Conservation (phyloP, 257 asterid species). For the Orobanche coerulescens region DNA sequence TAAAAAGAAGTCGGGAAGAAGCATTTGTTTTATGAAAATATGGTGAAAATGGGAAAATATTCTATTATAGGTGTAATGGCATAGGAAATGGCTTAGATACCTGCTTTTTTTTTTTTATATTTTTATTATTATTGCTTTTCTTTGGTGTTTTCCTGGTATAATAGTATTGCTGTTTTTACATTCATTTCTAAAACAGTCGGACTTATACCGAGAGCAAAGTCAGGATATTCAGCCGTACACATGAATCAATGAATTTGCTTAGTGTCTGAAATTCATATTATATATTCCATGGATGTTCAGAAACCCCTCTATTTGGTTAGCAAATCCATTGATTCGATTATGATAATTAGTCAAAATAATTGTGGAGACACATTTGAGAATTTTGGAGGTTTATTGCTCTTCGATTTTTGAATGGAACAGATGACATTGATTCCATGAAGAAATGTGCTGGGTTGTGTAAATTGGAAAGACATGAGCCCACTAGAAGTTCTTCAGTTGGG, state of each 20-base stretch:
- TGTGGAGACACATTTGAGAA: background rate
- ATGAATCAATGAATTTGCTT: background rate
- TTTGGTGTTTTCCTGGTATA: background rate
- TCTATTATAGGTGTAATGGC: too few species aligned
- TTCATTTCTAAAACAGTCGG: background rate
- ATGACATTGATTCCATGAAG: constrained; percentile 29
- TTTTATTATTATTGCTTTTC: background rate
- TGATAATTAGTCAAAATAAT: background rate
- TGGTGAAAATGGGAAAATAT: too few species aligned
- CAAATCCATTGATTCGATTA: background rate
- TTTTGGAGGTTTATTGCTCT: constrained; percentile 10
- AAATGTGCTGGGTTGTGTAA: constrained; percentile 25
- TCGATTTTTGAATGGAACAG: constrained; percentile 34
- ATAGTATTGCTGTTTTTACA: background rate
- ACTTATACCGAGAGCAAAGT: background rate
- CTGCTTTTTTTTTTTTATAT: background rate
- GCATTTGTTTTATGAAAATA: too few species aligned
- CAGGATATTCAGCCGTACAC: background rate
- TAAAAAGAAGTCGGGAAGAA: too few species aligned
- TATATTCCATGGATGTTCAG: background rate
- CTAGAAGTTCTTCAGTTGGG: constrained; percentile 21
- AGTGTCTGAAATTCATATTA: background rate
- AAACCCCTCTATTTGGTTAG: background rate
- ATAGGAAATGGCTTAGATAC: too few species aligned
- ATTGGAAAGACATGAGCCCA: constrained; percentile 30